A percentile compares a stretch with the other conserved stretches of the same genome.
Conservation (phyloP, 2,329 filamentous ascomycete species). For the Triangularia setosa region DNA sequence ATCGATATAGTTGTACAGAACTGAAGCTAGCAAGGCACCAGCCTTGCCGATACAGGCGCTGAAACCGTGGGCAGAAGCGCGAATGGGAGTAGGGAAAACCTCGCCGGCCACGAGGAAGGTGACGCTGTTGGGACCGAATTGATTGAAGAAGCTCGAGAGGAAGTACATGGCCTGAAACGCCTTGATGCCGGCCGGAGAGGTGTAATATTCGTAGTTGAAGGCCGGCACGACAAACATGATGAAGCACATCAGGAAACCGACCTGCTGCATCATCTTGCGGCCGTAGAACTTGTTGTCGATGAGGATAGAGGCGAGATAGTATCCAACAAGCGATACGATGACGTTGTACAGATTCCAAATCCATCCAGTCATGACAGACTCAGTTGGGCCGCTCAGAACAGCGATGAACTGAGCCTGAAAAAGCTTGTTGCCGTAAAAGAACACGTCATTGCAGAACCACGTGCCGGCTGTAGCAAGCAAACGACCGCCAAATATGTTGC, state of each 20-base stretch:
- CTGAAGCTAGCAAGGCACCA: constrained; percentile 79
- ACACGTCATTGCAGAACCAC: constrained; percentile 97
- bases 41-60: constrained; percentile 88
- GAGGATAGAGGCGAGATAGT: constrained; percentile 83
- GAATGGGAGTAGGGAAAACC: constrained; percentile 91
- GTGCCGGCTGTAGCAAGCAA: constrained; percentile 79
- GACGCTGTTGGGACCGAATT: constrained; percentile 94
- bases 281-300: constrained; percentile 97
- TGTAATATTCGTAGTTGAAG: constrained; percentile 86
- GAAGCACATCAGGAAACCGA: constrained; percentile 91
- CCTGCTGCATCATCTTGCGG: constrained; percentile 91
- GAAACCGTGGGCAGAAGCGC: constrained; percentile 90
- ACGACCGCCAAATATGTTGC: constrained; percentile 80
- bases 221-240: constrained; percentile 89
- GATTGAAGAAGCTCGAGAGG: constrained; percentile 96
- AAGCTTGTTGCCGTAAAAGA: constrained; percentile 99
- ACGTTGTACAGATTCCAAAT: constrained; percentile 91
- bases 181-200: constrained; percentile 64
- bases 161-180: constrained; percentile 99
- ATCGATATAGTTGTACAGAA: constrained; percentile 93
- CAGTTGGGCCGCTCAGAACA: constrained; percentile 66
- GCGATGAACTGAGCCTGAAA: constrained; percentile 90
- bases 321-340: constrained; percentile 77
- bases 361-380: constrained; percentile 81
- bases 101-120: constrained; percentile 96